Conservation (phyloP, 768 basidiomycete genomes). For the Leucocoprinus birnbaumii region DNA sequence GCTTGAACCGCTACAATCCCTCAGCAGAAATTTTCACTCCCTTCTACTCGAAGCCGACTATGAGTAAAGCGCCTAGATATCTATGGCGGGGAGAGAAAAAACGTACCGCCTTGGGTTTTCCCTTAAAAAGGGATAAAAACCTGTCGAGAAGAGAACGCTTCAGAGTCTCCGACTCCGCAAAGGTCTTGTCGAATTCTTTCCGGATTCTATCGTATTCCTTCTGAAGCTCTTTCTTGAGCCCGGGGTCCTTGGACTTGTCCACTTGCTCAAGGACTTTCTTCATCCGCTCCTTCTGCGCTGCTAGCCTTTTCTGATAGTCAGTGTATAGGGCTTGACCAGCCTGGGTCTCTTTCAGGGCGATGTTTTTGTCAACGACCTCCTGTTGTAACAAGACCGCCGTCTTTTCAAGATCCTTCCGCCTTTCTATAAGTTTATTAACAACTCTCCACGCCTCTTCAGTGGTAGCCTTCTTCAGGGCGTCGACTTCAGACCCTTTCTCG, state of each 20-base stretch:
- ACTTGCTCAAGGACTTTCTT: neutral
- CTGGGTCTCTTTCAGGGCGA: constrained; percentile 24
- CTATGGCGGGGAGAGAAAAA: no score
- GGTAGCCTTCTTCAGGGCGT: constrained; percentile 19
- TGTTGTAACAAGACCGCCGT: constrained; percentile 23
- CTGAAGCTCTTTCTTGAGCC: constrained; percentile 1
- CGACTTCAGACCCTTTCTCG: constrained; percentile 21
- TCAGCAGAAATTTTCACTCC: no score
- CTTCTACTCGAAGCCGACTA: no score
- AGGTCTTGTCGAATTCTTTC: constrained; percentile 8
- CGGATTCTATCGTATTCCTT: constrained; percentile 7
- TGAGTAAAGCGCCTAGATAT: no score
- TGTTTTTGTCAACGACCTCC: constrained; percentile 26
- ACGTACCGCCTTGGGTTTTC: no score
- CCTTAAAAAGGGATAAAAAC: no score
- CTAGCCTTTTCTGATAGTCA: constrained; percentile 22
- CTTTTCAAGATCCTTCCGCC: no score
- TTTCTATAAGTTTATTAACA: constrained; percentile 11
- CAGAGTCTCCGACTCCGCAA: constrained; percentile 2
- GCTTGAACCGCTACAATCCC: neutral
- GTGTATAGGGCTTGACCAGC: constrained; percentile 26
- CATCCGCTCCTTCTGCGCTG: constrained; percentile 18
- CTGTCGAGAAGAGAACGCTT: neutral
- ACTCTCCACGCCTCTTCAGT: constrained; percentile 25
- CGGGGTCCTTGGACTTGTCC: constrained; percentile 10